A percentile compares a stretch with the other conserved stretches of the same genome.
phyloP scores from a whole-genome alignment of 2,329 filamentous ascomycete species.

The Pseudogymnoascus sp. region DNA sequence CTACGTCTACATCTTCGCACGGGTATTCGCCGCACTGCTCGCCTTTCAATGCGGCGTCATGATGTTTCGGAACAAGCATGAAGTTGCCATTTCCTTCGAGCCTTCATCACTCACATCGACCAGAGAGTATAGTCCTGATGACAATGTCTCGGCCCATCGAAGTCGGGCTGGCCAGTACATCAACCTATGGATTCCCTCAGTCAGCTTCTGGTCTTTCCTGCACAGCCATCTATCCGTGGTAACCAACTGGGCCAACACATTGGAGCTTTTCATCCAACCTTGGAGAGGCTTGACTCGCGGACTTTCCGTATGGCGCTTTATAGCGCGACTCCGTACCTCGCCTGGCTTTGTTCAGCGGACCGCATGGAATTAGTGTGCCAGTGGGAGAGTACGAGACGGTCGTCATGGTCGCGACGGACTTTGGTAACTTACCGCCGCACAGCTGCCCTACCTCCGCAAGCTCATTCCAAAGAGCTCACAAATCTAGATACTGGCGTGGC shows the following conservation, averaged over 20 bases:
- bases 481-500: neutral
- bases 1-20: conserved; percentile 11
- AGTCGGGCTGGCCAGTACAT: conserved; percentile 10
- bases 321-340: no score
- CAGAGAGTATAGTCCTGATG: neutral
- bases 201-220: neutral
- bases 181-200: conserved; percentile 16
- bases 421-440: no score
- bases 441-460: no score
- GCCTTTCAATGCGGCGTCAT: conserved; percentile 8
- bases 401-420: no score
- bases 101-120: conserved; percentile 11
- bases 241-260: neutral
- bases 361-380: no score
- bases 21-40: neutral
- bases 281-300: no score
- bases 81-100: conserved; percentile 9
- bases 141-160: neutral
- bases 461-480: neutral
- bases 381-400: no score
- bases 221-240: conserved; percentile 2
- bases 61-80: conserved; percentile 10
- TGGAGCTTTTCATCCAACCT: neutral
- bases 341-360: no score
- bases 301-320: no score